Percentiles rank a stretch among this genome's conserved stretches.
Evolutionary conservation across 108 stramenopile species (phyloP).

Genomic region (Fragilariopsis cylindrus): DNA sequence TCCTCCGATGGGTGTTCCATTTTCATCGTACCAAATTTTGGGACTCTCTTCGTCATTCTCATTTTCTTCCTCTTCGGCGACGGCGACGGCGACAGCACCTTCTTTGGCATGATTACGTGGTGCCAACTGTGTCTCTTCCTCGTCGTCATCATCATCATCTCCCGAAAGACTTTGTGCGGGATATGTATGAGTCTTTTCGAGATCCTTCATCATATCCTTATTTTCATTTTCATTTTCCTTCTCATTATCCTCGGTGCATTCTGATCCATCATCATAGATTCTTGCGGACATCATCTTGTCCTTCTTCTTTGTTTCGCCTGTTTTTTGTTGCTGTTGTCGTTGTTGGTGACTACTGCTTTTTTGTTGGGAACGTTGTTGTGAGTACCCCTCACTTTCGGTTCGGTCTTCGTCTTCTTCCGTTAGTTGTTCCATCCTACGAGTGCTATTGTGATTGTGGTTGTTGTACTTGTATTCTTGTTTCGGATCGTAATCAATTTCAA

Average conservation of each 20-base stretch:
- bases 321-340: not conserved
- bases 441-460: not conserved
- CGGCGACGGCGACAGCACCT: not conserved
- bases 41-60: not conserved
- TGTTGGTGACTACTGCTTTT: not conserved
- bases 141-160: slow-evolving; percentile 18
- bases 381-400: not conserved
- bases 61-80: slow-evolving; percentile 1
- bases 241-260: not conserved
- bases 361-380: not conserved
- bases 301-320: not conserved
- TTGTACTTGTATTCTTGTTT: slow-evolving; percentile 5
- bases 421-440: not conserved
- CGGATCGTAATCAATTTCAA: slow-evolving; percentile 31
- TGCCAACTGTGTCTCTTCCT: slow-evolving; percentile 9
- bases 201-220: not conserved
- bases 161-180: slow-evolving; percentile 14
- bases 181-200: slow-evolving; percentile 1
- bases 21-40: slow-evolving; percentile 29
- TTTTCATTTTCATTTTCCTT: not conserved
- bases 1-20: slow-evolving; percentile 41
- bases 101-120: not conserved
- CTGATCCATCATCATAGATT: slow-evolving; percentile 5
- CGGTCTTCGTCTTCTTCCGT: slow-evolving; percentile 5
- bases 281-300: not conserved